Base-by-base conservation (phyloP, 2,329 filamentous ascomycete species). In the Penicillium decumbens region DNA sequence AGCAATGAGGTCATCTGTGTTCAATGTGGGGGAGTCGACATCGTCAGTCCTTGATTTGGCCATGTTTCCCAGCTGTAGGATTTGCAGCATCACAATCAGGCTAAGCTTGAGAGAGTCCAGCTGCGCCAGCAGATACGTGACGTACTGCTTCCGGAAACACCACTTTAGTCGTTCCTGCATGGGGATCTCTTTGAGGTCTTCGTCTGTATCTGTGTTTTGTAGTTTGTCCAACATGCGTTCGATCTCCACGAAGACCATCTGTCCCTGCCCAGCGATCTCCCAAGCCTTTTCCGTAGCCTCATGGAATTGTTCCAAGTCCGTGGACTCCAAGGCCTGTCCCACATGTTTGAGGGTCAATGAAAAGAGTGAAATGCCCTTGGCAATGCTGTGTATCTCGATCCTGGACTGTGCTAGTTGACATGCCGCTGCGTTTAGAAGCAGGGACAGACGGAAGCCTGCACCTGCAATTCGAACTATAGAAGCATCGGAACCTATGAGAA, bases 31-130 rank as follows among this genome's bases (percentile, higher is more conserved):
- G n/a, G 53, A 40, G 15, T 40, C 42, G 5, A 38, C 30, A 13
- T 33, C 49, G n/a, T 54, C 67, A 56, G 56, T 60, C 30, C 50
- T 58, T 3, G 61, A 57, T 20, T 65, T 64, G 39, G 70, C 59
- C 38, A 68, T 42, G 15, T 61, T 63, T 6, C 67, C 71, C 44
- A 73, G 60, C 47, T 72, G 67, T n/a, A 74, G 48, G 3, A 72
- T 59, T 43, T 68, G 68, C 23, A 66, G 42, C 62, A 74, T 69
- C 24, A 73, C 63, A 28, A 67, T 66, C 12, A 73, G 51, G 43
- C 68, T 72, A 49, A 74, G 58, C 38, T 73, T 72, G 27, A 74
- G 59, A 18, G 64, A 67, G 29, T 74, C 72, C 20, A 74, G 59
- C 24, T 72, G 69, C 20, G 69, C 70, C 23, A 74, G 55, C 28